Conservation (phyloP, 1,139 yeast genomes). For the Saccharomyces hybrid region DNA sequence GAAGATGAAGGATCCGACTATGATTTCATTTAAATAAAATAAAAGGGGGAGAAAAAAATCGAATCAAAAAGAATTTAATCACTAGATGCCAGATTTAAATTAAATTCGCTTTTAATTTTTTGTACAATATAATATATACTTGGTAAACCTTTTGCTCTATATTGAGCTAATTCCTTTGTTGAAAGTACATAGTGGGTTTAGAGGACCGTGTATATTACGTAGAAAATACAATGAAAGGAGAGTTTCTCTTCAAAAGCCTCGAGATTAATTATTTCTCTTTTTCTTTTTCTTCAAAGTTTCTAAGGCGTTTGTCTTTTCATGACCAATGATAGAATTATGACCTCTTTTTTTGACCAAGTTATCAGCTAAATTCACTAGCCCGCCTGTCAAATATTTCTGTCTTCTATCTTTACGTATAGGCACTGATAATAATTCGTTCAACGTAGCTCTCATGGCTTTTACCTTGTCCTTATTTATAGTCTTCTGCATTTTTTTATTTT, state of each 20-base stretch:
- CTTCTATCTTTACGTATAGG: constrained; percentile 65
- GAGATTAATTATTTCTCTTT: constrained; percentile 16
- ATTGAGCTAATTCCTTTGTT: not conserved
- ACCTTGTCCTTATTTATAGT: constrained; percentile 45
- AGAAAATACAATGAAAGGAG: not conserved
- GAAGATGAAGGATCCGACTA: constrained; percentile 53
- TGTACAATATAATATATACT: constrained; percentile 5
- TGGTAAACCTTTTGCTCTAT: constrained; percentile 1
- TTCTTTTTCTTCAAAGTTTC: constrained; percentile 47
- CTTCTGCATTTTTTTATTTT: constrained; percentile 53
- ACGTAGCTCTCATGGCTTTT: constrained; percentile 45
- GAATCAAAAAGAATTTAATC: not conserved
- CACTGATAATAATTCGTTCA: constrained; percentile 46
- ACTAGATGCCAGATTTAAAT: not conserved
- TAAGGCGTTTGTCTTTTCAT: constrained; percentile 60
- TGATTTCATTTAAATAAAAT: constrained; percentile 31
- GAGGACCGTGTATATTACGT: constrained; percentile 1
- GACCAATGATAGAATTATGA: constrained; percentile 66
- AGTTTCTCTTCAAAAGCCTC: constrained; percentile 1
- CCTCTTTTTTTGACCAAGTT: constrained; percentile 66
- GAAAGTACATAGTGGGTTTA: not conserved
- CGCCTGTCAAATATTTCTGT: constrained; percentile 78
- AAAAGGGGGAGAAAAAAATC: not conserved
- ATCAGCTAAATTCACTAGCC: constrained; percentile 78
- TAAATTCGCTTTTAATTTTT: constrained; percentile 3